Conservation (phyloP, 1,284 basidiomycete species). For the Pascua guehoae region DNA sequence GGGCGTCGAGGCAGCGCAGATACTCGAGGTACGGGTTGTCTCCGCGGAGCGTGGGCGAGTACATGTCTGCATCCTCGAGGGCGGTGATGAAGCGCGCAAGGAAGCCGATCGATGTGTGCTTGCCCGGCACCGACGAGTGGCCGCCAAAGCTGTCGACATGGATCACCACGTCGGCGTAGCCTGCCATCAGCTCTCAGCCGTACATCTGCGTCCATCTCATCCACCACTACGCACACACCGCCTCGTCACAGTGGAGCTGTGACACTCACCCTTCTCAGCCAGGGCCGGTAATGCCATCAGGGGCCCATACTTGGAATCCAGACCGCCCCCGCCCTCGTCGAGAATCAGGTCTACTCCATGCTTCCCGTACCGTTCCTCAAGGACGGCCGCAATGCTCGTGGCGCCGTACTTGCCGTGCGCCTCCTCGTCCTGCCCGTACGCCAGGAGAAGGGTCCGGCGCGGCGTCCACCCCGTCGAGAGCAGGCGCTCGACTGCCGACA, state of each 20-base stretch:
- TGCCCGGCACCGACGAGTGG: constrained; percentile 51
- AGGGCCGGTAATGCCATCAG: constrained; percentile 28
- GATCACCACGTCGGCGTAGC: constrained; percentile 44
- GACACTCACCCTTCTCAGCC: constrained; percentile 42
- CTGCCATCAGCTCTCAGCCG: constrained; percentile 30
- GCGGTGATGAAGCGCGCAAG: constrained; percentile 45
- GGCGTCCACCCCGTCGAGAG: background rate
- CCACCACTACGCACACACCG: too few species aligned
- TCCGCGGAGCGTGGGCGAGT: constrained; percentile 45
- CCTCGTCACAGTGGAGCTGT: too few species aligned
- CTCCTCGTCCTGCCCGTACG: constrained; percentile 18
- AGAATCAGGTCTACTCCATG: constrained; percentile 50
- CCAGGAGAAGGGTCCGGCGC: constrained; percentile 8
- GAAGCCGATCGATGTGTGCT: constrained; percentile 52
- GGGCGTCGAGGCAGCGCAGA: constrained; percentile 47
- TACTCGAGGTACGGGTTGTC: constrained; percentile 7
- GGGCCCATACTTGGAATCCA: constrained; percentile 9
- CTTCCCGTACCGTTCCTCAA: constrained; percentile 47
- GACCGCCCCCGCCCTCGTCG: constrained; percentile 46
- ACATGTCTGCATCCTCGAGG: constrained; percentile 35
- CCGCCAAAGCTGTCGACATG: constrained; percentile 45
- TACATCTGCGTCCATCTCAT: too few species aligned
- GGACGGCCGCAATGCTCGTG: constrained; percentile 30
- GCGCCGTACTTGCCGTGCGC: constrained; percentile 45
- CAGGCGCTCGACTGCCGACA: constrained; percentile 12